These are phyloP conservation scores for Euphorbia tirucalli DNA, from an alignment of 345 rosid genomes.

Conservation along the genomic window DNA sequence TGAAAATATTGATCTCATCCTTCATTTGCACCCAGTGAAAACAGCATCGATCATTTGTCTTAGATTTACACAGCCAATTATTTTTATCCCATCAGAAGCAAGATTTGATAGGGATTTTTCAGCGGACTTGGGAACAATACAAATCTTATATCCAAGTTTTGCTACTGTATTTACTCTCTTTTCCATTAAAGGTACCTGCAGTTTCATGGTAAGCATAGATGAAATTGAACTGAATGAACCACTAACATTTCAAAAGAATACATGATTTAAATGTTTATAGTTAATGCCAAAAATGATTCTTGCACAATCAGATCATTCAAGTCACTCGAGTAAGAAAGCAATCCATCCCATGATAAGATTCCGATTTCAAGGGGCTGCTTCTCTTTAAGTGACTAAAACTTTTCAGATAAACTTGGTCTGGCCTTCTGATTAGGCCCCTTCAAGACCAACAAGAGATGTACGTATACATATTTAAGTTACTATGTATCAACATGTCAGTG, in stretches of 20 bases:
- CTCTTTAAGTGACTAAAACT: background rate
- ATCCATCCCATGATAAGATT: background rate
- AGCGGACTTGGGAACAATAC: constrained; percentile 67
- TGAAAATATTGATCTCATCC: background rate
- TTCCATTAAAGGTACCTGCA: constrained; percentile 78
- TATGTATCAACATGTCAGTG: background rate
- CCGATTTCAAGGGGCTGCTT: background rate
- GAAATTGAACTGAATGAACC: background rate
- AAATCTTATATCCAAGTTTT: constrained; percentile 69
- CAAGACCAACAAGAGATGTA: background rate
- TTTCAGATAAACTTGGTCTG: background rate
- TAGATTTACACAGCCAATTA: constrained; percentile 69
- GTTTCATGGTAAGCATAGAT: background rate
- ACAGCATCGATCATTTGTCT: constrained; percentile 65
- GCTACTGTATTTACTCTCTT: constrained; percentile 69
- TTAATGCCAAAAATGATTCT: background rate
- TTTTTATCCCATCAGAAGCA: constrained; percentile 37
- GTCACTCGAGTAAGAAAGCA: background rate
- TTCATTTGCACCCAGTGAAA: constrained; percentile 31
- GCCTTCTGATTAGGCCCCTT: no score
- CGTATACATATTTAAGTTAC: background rate
- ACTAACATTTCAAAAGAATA: background rate
- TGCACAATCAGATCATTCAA: background rate
- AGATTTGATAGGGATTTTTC: constrained; percentile 40
- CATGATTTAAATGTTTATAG: background rate